phyloP scores from a whole-genome alignment of 2,329 filamentous ascomycete genomes.

The Graphilbum fragrans region DNA sequence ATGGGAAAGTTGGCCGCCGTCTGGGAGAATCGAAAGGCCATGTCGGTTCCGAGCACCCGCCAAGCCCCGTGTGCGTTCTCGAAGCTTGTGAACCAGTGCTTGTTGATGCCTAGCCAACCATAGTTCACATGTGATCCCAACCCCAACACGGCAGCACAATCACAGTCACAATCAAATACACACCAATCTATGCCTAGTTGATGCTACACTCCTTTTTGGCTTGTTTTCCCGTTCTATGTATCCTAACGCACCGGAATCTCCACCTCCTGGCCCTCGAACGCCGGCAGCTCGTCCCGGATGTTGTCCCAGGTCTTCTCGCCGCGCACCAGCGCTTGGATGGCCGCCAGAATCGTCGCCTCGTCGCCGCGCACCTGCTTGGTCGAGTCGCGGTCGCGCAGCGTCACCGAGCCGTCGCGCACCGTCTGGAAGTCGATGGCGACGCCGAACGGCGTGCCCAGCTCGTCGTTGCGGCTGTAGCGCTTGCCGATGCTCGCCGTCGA shows the following conservation, averaged over 20 bases:
- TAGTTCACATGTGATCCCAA: too few relatives aligned
- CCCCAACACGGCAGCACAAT: too few relatives aligned
- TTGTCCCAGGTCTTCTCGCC: constrained; percentile 51
- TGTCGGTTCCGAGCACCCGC: too few relatives aligned
- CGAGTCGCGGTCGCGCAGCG: constrained; percentile 79
- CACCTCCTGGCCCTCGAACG: constrained; percentile 67
- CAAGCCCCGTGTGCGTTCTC: too few relatives aligned
- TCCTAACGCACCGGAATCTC: constrained; percentile 8
- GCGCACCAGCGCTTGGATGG: constrained; percentile 44
- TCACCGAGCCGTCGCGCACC: constrained; percentile 74
- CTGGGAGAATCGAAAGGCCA: too few relatives aligned
- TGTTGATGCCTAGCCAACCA: too few relatives aligned
- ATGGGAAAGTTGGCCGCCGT: too few relatives aligned
- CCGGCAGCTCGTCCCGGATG: constrained; percentile 64
- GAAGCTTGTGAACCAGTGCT: too few relatives aligned
- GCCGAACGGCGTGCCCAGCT: constrained; percentile 86
- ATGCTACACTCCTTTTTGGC: constrained; percentile 1
- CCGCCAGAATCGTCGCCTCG: constrained; percentile 66
- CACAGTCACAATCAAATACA: constrained; percentile 11
- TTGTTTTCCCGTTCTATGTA: too few relatives aligned
- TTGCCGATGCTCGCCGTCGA: constrained; percentile 89
- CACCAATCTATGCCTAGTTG: too few relatives aligned
- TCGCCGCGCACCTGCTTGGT: constrained; percentile 82
- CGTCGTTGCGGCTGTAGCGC: constrained; percentile 88
- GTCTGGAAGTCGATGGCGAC: constrained; percentile 96